phyloP scores from a whole-genome alignment of 306 rosid genomes.

The Canavalia ensiformis region DNA sequence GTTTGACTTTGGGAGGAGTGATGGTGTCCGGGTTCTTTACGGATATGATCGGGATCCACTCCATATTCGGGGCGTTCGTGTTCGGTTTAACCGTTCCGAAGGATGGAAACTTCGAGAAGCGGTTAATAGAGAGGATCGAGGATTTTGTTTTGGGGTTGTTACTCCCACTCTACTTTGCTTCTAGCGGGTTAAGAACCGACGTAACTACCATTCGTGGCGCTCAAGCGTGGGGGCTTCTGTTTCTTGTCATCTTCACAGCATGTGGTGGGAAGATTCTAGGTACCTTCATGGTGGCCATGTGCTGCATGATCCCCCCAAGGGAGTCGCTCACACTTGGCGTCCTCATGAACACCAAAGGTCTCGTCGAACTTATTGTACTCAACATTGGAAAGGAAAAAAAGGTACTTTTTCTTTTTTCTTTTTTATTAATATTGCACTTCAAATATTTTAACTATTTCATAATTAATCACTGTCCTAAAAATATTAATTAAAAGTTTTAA shows the following conservation, averaged over 20 bases:
- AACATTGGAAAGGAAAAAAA: slow-evolving; percentile 93
- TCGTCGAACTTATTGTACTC: slow-evolving; percentile 94
- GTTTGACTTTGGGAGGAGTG: slow-evolving; percentile 72
- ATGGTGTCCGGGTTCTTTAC: slow-evolving; percentile 79
- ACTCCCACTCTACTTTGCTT: slow-evolving; percentile 85
- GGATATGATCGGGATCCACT: slow-evolving; percentile 83
- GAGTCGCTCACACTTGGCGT: slow-evolving; percentile 83
- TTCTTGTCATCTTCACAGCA: slow-evolving; percentile 70
- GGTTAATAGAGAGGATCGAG: slow-evolving; percentile 75
- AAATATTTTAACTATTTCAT: no score
- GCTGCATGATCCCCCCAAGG: slow-evolving; percentile 68
- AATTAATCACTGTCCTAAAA: no score
- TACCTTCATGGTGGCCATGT: slow-evolving; percentile 74
- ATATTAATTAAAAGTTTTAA: no score
- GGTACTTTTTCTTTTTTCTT: slow-evolving; percentile 44
- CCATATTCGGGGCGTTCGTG: slow-evolving; percentile 87
- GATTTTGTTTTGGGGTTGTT: slow-evolving; percentile 85
- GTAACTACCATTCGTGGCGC: slow-evolving; percentile 72
- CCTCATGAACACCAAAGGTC: slow-evolving; percentile 95
- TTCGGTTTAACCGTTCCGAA: slow-evolving; percentile 87
- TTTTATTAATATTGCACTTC: no score
- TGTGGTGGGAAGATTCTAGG: slow-evolving; percentile 86
- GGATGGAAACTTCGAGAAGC: slow-evolving; percentile 63
- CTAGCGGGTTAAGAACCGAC: slow-evolving; percentile 87
- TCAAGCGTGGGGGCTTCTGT: slow-evolving; percentile 76